Base-by-base conservation (phyloP, 495 filamentous ascomycete species). In the Hypoxylon perforatum region DNA sequence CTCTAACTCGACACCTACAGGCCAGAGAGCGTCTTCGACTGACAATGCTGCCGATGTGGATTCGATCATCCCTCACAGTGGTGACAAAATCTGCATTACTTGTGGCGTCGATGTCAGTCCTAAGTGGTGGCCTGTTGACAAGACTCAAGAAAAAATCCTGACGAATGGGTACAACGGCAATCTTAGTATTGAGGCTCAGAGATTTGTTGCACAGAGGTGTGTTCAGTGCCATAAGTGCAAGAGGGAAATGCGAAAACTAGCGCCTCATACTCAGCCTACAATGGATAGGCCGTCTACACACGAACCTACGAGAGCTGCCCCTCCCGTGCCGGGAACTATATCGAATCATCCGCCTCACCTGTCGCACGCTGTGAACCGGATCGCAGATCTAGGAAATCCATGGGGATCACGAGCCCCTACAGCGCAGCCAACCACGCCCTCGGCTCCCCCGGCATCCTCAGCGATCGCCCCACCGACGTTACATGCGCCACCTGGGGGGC, bases 101-200 rank as follows among this genome's bases (percentile, higher is more conserved):
- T 91, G 88, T 67, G 80, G 81, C 18, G 78, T 85, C 45, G 83
- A 87, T 49, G 80, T 84, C 33, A 90, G 85, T 64, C 87, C 86
- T 3, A 84, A 81, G 60, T 91, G 88, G 88, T 86, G 86, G 77
- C 71, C 78, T 30, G 75, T 81, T 35, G 73, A 80, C 48, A 72
- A 78, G 51, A 42, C 57, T 9, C 77, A 81, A 52, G 78, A 79
- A 25, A 74, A 73, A 12, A 68, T 78, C 36, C 71, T 81, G 4
- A 75, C 73, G 2, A 82, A 84, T 59, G 80, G 78, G 5, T 74
- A 80, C 36, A 70, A 68, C 28, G 77, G 75, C 12, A 73, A 72
- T 23, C 42, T 80, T 4, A 76, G 76, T 30, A 71, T 75, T 1
- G 78, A 80, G 65, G 81, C 76, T 0, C 73, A 76, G 57, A 81